phyloP scores from a whole-genome alignment of 768 basidiomycete genomes.

The Mycena belliarum region DNA sequence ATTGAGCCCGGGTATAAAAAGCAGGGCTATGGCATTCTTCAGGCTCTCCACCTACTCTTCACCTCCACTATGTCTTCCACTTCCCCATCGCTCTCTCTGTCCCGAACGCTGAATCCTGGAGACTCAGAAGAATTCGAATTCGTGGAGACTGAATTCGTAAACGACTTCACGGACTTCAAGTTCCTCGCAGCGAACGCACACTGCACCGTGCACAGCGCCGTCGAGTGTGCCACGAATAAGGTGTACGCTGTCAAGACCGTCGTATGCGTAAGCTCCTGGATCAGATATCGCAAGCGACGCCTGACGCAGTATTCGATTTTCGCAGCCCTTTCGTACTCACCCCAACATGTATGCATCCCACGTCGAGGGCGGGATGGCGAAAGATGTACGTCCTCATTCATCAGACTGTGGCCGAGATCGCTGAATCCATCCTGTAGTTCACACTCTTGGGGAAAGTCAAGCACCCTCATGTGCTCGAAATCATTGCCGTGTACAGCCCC shows the following conservation, averaged over 20 bases:
- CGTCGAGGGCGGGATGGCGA: not conserved
- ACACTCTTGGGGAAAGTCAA: not conserved
- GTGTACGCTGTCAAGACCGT: not conserved
- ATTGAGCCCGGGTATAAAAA: too few relatives aligned
- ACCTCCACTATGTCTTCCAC: too few relatives aligned
- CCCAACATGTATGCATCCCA: not conserved
- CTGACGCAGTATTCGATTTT: not conserved
- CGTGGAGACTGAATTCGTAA: too few relatives aligned
- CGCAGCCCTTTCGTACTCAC: not conserved
- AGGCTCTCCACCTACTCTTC: too few relatives aligned
- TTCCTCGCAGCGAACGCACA: not conserved
- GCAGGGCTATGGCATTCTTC: too few relatives aligned
- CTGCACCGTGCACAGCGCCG: not conserved
- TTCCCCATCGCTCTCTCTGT: too few relatives aligned
- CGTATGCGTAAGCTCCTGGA: not conserved
- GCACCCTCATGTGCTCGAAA: constrained; percentile 7
- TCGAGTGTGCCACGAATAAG: not conserved
- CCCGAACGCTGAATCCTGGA: too few relatives aligned
- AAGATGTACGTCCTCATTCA: not conserved
- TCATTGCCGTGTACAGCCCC: constrained; percentile 1
- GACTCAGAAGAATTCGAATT: too few relatives aligned
- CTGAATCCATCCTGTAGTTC: not conserved
- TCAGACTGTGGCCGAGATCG: not conserved
- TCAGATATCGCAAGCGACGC: too few relatives aligned
- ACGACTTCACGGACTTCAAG: not conserved